phyloP scores from a whole-genome alignment of 441 rosid genomes.

The Gossypium schwendimanii region DNA sequence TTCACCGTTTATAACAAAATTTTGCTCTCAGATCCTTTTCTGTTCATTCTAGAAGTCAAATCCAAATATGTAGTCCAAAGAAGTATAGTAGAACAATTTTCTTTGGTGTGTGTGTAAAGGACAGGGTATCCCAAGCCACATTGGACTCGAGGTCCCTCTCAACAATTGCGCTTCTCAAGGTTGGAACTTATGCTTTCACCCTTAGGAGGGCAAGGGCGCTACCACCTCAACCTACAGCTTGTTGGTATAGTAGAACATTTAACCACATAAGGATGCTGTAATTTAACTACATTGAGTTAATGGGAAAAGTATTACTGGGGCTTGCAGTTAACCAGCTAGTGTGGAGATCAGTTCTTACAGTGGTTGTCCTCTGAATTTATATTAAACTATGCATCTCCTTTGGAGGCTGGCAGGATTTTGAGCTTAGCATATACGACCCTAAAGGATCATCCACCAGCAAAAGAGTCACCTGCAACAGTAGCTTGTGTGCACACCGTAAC shows the following conservation, averaged over 20 bases:
- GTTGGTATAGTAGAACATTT: too few species aligned
- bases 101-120: too few species aligned
- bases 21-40: not conserved
- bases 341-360: not conserved
- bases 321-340: not conserved
- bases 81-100: not conserved
- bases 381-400: not conserved
- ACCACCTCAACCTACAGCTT: too few species aligned
- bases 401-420: constrained; percentile 52
- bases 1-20: not conserved
- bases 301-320: not conserved
- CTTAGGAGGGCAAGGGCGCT: too few species aligned
- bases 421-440: constrained; percentile 66
- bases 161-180: too few species aligned
- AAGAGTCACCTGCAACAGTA: constrained; percentile 67
- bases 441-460: constrained; percentile 57
- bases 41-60: not conserved
- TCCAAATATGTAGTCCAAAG: not conserved
- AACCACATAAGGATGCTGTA: not conserved
- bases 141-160: too few species aligned
- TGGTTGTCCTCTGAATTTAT: not conserved
- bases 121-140: too few species aligned
- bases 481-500: constrained; percentile 52
- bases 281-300: not conserved
- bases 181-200: too few species aligned